phyloP scores from a whole-genome alignment of 495 filamentous ascomycete genomes.

The Chaetomidium leptoderma region DNA sequence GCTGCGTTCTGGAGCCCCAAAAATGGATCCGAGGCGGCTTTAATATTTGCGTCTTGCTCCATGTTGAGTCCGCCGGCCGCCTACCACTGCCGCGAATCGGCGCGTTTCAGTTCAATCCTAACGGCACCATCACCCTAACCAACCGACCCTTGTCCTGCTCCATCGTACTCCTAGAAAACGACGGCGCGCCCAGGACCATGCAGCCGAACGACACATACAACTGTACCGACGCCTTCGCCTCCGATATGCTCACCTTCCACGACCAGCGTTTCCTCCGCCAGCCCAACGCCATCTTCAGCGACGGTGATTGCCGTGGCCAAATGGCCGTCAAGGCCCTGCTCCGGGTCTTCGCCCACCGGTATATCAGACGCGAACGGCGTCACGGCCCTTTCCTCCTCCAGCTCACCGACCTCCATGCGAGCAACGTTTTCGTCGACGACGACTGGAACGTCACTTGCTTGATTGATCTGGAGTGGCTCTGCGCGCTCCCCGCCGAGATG shows the following conservation, averaged over 20 bases:
- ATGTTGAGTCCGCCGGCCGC: conserved; percentile 32
- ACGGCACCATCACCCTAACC: conserved; percentile 28
- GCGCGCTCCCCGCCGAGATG: background rate
- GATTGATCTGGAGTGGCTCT: conserved; percentile 3
- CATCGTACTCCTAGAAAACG: conserved; percentile 35
- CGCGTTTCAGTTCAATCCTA: conserved; percentile 31
- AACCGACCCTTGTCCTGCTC: conserved; percentile 35
- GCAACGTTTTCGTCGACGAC: conserved; percentile 9
- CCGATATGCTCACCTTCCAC: conserved; percentile 32
- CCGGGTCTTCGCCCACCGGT: background rate
- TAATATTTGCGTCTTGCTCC: background rate
- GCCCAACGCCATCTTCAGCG: conserved; percentile 32
- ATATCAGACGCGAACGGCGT: background rate
- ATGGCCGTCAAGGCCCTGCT: conserved; percentile 2
- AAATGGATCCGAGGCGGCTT: conserved; percentile 1
- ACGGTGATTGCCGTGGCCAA: background rate
- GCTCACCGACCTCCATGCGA: conserved; percentile 8
- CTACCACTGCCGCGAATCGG: conserved; percentile 35
- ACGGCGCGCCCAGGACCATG: conserved; percentile 29
- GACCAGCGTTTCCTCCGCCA: conserved; percentile 29
- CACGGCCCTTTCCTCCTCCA: background rate
- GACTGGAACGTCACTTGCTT: conserved; percentile 5
- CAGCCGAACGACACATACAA: conserved; percentile 27
- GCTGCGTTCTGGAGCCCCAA: background rate
- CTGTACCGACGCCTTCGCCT: conserved; percentile 26